Evolutionary conservation across 176 grass and related monocot genomes (phyloP).

Genomic region (Poa pratensis): DNA sequence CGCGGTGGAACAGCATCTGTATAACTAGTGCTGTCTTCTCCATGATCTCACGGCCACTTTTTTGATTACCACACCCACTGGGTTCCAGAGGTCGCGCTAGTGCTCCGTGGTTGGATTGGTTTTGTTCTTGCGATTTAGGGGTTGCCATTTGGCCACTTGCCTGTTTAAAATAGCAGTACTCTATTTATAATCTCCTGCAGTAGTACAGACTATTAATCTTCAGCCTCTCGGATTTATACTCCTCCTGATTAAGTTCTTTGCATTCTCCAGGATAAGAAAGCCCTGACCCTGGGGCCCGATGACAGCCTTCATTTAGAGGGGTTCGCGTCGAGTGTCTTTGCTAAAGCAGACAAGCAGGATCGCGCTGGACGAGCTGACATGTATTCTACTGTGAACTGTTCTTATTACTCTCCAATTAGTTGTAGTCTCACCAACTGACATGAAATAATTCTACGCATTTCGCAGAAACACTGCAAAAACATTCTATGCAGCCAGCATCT

Average conservation of each 20-base stretch:
- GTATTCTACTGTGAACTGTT: conserved; percentile 47
- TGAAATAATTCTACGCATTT: conserved; percentile 26
- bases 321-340: conserved; percentile 91
- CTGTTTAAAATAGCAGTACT: too few relatives aligned
- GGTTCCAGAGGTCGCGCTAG: not conserved
- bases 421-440: conserved; percentile 3
- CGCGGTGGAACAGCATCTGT: not conserved
- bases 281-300: conserved; percentile 70
- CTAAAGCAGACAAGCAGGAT: conserved; percentile 99
- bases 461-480: conserved; percentile 97
- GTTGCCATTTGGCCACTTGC: conserved; percentile 6
- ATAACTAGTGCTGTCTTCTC: not conserved
- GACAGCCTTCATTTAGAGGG: conserved; percentile 92
- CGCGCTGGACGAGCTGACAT: conserved; percentile 91
- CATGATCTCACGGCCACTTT: not conserved
- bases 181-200: not conserved
- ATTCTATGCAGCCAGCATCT: conserved; percentile 97
- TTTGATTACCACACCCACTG: not conserved
- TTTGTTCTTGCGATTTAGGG: not conserved
- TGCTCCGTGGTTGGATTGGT: not conserved
- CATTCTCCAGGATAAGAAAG: conserved; percentile 80
- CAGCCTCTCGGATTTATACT: not conserved
- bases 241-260: conserved; percentile 38
- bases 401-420: conserved; percentile 30
- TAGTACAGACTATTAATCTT: not conserved